Base-by-base conservation (phyloP, 352 stramenopile genomes). In the Pythium angustatum region DNA sequence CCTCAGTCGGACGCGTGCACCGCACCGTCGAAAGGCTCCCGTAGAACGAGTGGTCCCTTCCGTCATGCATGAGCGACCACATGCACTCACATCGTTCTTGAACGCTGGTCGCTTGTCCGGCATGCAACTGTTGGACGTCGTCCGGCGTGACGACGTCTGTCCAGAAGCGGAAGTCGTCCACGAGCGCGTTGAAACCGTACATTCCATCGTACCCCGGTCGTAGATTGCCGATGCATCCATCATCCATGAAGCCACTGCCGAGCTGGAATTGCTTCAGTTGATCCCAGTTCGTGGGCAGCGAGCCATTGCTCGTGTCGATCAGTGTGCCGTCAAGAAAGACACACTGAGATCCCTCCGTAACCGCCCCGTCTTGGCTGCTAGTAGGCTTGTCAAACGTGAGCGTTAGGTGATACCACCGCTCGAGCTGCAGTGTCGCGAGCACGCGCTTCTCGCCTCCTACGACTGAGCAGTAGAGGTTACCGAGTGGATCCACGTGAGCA, bases 321-420 rank as follows among this genome's bases (percentile, higher is more conserved):
- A 81, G 63, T 44, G 83, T 69, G 22, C 81, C 81, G 48, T 90
- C 77, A 28, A 90, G 47, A 44, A 87, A 90, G 14, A 83, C 68
- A 15, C 27, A 19, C 17, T 54, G 26, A n/a, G n/a, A n/a, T n/a
- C n/a, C n/a, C n/a, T n/a, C n/a, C n/a, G n/a, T n/a, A n/a, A n/a
- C n/a, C n/a, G n/a, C n/a, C n/a, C n/a, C n/a, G n/a, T n/a, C n/a
- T n/a, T n/a, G n/a, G n/a, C n/a, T n/a, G n/a, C n/a, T n/a, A n/a
- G n/a, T n/a, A n/a, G n/a, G n/a, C 47, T 71, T 72, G 7, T 71
- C 66, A 43, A 80, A 85, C 15, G 72, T 82, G 1, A 87, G 61
- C 10, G 82, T 75, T 31, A 88, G 66, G 63, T 90, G 79, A 55
- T 90, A 88, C 79, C 79, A 90, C 22, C 83, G 77, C 40, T 55